Base-by-base conservation (phyloP, 805 yeast species). In the Barnettozyma pratensis region DNA sequence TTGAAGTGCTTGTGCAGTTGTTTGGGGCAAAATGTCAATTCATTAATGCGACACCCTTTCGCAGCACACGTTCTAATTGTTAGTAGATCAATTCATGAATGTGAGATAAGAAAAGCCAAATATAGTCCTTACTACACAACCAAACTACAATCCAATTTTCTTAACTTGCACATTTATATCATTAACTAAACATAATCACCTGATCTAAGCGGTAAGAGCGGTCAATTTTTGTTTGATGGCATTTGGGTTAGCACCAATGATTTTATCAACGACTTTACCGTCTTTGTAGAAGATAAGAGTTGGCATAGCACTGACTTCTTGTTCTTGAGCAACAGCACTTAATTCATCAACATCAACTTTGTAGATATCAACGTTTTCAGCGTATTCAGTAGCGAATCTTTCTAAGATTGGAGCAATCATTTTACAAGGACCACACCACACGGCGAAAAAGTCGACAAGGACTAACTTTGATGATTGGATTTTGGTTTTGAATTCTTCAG, bases 341-440 rank as follows among this genome's bases (percentile, higher is more conserved):
- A 87, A 76, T 68, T 83, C 83, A 66, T 94, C 98, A 54, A 91
- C 96, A 64, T 92, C 98, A 47, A 94, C 81, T 78, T 92, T 90
- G 80, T 79, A 76, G 79, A 94, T 92, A 59, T 76, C 79, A 59
- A 85, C 88, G 47, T 44, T 46, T 19, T 73, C 70, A 30, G 82
- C 55, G 79, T 83, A 83, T 62, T 74, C 72, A 42, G 65, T 66
- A 39, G 90, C 74, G 64, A 91, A 84, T 69, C 85, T 85, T 65
- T 91, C 96, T 60, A 92, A 73, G 73, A 88, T 74, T 60, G 99
- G 99, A 48, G 97, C 91, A 71, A 94, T 85, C 82, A 87, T 87
- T 79, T 92, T 94, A 78, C 99, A 92, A 54, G 99, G 98, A 60
- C 97, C 97, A 72, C 99, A 92, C 97, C 98, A 94, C 53, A 91